Percentiles rank a stretch among this genome's conserved stretches.
These are phyloP conservation scores for Yamadazyma jaroonii DNA, from an alignment of 1,139 yeast genomes.

Conservation along the genomic window DNA sequence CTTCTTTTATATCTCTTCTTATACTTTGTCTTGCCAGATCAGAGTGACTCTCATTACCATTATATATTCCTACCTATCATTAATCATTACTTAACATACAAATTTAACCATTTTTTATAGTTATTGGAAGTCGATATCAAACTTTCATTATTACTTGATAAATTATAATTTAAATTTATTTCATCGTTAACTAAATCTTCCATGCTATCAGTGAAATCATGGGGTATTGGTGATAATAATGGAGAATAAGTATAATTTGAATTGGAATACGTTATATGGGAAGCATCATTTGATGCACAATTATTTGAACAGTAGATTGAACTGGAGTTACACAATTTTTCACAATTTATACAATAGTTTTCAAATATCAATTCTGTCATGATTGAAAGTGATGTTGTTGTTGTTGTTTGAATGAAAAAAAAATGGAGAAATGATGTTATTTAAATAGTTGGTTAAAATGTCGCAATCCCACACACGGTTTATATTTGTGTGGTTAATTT, in stretches of 20 bases:
- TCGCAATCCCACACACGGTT: conserved; percentile 3
- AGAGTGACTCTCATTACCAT: neutral
- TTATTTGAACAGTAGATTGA: conserved; percentile 60
- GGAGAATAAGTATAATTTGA: conserved; percentile 10
- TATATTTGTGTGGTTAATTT: neutral
- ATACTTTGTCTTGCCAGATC: neutral
- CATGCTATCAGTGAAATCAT: neutral
- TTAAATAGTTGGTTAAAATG: neutral
- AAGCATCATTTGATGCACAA: conserved; percentile 50
- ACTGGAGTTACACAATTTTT: conserved; percentile 51
- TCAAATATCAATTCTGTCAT: conserved; percentile 39
- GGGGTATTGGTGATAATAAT: conserved; percentile 7
- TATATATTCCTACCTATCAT: conserved; percentile 1
- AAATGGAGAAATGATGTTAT: too few relatives aligned
- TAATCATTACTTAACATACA: conserved; percentile 6
- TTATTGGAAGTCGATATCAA: conserved; percentile 7
- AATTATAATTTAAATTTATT: conserved; percentile 11
- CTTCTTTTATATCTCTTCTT: too few relatives aligned
- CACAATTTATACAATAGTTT: conserved; percentile 67
- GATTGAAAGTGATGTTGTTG: neutral
- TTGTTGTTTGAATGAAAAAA: too few relatives aligned
- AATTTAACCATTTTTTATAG: conserved; percentile 10
- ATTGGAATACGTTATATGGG: conserved; percentile 9
- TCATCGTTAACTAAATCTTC: conserved; percentile 12
- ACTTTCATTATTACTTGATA: neutral